A percentile compares a stretch with the other conserved stretches of the same genome.
phyloP scores from a whole-genome alignment of 163 green algal genomes.

The Scenedesmus sp. region DNA sequence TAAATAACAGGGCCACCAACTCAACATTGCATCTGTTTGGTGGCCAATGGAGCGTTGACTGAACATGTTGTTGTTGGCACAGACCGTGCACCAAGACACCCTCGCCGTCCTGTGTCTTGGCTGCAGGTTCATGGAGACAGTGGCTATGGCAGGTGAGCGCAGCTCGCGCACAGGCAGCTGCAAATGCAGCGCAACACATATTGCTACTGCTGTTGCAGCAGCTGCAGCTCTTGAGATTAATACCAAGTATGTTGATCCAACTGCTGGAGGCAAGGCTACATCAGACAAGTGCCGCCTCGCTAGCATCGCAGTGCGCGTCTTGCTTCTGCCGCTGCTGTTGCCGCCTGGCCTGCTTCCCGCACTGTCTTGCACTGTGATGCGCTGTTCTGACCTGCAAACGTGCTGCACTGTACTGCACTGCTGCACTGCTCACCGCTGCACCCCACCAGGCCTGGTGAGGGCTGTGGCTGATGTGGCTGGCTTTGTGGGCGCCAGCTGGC shows the following conservation, averaged over 20 bases:
- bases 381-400: too few relatives aligned
- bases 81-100: too few relatives aligned
- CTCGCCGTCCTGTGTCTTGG: background rate
- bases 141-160: constrained; percentile 50
- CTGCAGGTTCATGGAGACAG: constrained; percentile 72
- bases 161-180: background rate
- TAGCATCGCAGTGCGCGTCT: background rate
- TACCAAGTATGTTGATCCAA: too few relatives aligned
- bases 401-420: too few relatives aligned
- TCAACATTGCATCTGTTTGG: background rate
- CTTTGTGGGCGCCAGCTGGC: constrained; percentile 58
- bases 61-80: background rate
- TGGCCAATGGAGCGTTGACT: background rate
- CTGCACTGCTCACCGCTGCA: too few relatives aligned
- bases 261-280: background rate
- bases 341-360: background rate
- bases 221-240: background rate
- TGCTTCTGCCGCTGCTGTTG: background rate
- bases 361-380: background rate
- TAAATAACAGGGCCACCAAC: too few relatives aligned
- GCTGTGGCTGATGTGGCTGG: constrained; percentile 52
- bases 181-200: background rate
- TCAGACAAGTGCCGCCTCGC: background rate
- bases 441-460: constrained; percentile 5
- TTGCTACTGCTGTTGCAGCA: background rate